Conservation (phyloP, 1,284 basidiomycete genomes). For the Sanghuangporus baumii region DNA sequence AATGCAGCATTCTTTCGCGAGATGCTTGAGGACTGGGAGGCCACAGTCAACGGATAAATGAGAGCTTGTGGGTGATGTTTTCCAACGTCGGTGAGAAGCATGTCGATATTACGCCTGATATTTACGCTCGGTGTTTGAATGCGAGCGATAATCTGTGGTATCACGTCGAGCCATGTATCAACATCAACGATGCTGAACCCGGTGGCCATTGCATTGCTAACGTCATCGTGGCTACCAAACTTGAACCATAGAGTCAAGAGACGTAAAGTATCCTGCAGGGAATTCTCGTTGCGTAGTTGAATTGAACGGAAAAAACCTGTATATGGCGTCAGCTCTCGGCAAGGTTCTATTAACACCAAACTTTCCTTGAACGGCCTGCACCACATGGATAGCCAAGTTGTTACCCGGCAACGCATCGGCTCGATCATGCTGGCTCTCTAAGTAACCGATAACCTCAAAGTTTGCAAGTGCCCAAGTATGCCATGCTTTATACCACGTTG, state of each 20-base stretch:
- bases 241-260: slow-evolving; percentile 98
- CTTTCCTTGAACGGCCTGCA: slow-evolving; percentile 89
- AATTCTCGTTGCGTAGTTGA: slow-evolving; percentile 83
- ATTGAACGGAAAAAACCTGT: slow-evolving; percentile 96
- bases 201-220: slow-evolving; percentile 84
- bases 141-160: slow-evolving; percentile 97
- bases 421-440: slow-evolving; percentile 67
- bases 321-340: not conserved
- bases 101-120: slow-evolving; percentile 88
- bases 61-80: slow-evolving; percentile 97
- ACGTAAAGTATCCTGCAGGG: slow-evolving; percentile 92
- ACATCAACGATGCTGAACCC: slow-evolving; percentile 91
- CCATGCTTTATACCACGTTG: slow-evolving; percentile 98
- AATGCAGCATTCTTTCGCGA: slow-evolving; percentile 82
- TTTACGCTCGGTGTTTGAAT: slow-evolving; percentile 92
- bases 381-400: slow-evolving; percentile 80
- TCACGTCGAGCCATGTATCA: slow-evolving; percentile 98
- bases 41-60: slow-evolving; percentile 97
- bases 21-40: slow-evolving; percentile 90
- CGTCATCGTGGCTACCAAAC: slow-evolving; percentile 88
- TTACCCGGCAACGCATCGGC: slow-evolving; percentile 63
- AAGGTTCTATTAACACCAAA: not conserved
- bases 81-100: slow-evolving; percentile 88
- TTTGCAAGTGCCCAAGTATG: slow-evolving; percentile 98
- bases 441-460: slow-evolving; percentile 87